phyloP scores from a whole-genome alignment of 139 green algal species.

The Parachlorella kessleri region DNA sequence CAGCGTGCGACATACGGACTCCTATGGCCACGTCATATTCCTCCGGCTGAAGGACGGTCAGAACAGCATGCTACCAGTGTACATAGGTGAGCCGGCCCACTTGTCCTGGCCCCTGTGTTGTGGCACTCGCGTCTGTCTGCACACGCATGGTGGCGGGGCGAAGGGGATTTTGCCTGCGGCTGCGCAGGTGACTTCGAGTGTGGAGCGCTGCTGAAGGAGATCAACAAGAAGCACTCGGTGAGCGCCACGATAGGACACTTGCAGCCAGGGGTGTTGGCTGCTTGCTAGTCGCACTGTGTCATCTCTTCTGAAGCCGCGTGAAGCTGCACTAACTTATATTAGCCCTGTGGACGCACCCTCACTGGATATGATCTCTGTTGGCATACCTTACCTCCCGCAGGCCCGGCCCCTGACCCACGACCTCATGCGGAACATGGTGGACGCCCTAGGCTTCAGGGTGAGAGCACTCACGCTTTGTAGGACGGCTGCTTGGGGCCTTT shows the following conservation, averaged over 20 bases:
- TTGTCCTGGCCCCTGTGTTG: no score
- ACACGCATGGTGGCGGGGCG: no score
- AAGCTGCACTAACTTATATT: no score
- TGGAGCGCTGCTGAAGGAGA: slow-evolving; percentile 48
- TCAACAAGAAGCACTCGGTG: slow-evolving; percentile 47
- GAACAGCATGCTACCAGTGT: slow-evolving; percentile 51
- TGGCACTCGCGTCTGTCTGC: no score
- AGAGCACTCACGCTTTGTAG: no score
- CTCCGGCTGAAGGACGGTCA: slow-evolving; percentile 46
- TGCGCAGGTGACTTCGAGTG: slow-evolving; percentile 55
- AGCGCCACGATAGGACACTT: not conserved
- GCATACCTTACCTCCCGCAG: slow-evolving; percentile 28
- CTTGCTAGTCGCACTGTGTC: no score
- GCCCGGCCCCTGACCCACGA: slow-evolving; percentile 64
- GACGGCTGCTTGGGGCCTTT: no score
- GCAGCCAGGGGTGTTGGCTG: no score
- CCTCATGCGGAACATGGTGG: slow-evolving; percentile 63
- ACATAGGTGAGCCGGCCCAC: slow-evolving; percentile 34
- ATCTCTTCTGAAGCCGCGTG: no score
- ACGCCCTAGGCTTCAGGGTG: slow-evolving; percentile 53
- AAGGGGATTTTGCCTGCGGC: no score
- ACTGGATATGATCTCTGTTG: no score
- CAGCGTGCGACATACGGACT: slow-evolving; percentile 36
- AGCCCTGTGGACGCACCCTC: no score
- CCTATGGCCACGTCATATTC: slow-evolving; percentile 51